Conservation (phyloP, 2,329 filamentous ascomycete genomes). For the Chaetomium sp. region DNA sequence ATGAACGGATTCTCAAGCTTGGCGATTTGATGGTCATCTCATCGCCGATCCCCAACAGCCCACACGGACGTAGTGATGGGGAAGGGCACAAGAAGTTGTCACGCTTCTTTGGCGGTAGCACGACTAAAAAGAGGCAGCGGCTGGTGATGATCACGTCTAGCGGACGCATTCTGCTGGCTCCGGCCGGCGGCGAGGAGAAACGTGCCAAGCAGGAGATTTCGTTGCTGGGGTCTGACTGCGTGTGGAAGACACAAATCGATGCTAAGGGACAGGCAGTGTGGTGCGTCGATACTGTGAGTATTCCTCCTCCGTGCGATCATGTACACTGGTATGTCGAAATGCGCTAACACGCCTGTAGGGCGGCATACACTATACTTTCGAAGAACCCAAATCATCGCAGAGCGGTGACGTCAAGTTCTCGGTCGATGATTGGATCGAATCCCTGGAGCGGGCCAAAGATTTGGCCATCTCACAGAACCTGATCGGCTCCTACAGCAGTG, state of each 20-base stretch:
- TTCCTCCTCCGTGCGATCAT: constrained; percentile 3
- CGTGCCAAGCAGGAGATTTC: constrained; percentile 88
- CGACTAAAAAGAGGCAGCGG: constrained; percentile 85
- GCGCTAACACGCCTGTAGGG: constrained; percentile 44
- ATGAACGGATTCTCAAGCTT: constrained; percentile 90
- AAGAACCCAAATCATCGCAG: constrained; percentile 72
- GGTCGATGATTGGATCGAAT: constrained; percentile 88
- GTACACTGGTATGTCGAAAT: background rate
- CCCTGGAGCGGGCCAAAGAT: constrained; percentile 78
- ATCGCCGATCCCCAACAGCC: constrained; percentile 67
- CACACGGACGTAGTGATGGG: constrained; percentile 59
- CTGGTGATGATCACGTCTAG: constrained; percentile 93
- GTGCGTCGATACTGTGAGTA: constrained; percentile 87
- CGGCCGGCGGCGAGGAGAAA: constrained; percentile 91
- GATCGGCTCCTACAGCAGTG: constrained; percentile 58
- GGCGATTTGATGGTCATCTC: constrained; percentile 84
- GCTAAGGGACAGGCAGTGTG: constrained; percentile 82
- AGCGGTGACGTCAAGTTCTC: constrained; percentile 59
- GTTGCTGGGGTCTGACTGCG: constrained; percentile 66
- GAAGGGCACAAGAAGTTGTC: constrained; percentile 83
- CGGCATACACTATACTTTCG: constrained; percentile 87
- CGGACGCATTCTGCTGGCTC: constrained; percentile 81
- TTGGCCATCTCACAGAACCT: constrained; percentile 70
- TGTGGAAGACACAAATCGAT: constrained; percentile 75
- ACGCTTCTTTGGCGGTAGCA: constrained; percentile 85